phyloP scores from a whole-genome alignment of 2,329 filamentous ascomycete genomes.

The Teratosphaeria epicoccoides region DNA sequence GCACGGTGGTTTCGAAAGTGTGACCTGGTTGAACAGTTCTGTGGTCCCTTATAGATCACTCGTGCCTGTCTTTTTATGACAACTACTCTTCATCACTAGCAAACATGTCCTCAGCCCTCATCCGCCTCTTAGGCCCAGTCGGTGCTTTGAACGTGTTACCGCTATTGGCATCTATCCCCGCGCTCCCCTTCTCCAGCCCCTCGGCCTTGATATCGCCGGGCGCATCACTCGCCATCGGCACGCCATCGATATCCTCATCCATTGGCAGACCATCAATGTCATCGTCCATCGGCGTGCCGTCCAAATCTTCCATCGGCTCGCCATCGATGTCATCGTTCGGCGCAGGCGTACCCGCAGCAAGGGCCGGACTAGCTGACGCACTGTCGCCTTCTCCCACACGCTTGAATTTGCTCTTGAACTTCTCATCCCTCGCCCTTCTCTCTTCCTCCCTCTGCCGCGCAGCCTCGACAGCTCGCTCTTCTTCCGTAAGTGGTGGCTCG shows the following conservation, averaged over 20 bases:
- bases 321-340: slow-evolving; percentile 40
- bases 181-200: slow-evolving; percentile 6
- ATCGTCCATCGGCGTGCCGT: slow-evolving; percentile 31
- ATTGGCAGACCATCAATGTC: slow-evolving; percentile 9
- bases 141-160: background rate
- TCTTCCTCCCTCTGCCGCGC: slow-evolving; percentile 45
- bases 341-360: slow-evolving; percentile 14
- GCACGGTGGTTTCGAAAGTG: too few species aligned
- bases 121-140: slow-evolving; percentile 42
- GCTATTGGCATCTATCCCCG: background rate
- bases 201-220: slow-evolving; percentile 14
- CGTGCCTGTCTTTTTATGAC: too few species aligned
- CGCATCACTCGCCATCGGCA: slow-evolving; percentile 26
- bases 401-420: slow-evolving; percentile 28
- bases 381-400: slow-evolving; percentile 44
- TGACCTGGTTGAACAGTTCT: too few species aligned
- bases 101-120: slow-evolving; percentile 80
- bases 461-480: slow-evolving; percentile 45
- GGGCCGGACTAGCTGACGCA: slow-evolving; percentile 14
- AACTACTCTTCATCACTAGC: slow-evolving; percentile 51
- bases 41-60: background rate
- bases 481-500: slow-evolving; percentile 49
- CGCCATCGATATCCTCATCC: slow-evolving; percentile 41
- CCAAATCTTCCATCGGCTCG: slow-evolving; percentile 35
- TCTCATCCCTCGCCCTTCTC: slow-evolving; percentile 31